phyloP scores from a whole-genome alignment of 2,329 filamentous ascomycete species.

The Colletotrichum camelliae region DNA sequence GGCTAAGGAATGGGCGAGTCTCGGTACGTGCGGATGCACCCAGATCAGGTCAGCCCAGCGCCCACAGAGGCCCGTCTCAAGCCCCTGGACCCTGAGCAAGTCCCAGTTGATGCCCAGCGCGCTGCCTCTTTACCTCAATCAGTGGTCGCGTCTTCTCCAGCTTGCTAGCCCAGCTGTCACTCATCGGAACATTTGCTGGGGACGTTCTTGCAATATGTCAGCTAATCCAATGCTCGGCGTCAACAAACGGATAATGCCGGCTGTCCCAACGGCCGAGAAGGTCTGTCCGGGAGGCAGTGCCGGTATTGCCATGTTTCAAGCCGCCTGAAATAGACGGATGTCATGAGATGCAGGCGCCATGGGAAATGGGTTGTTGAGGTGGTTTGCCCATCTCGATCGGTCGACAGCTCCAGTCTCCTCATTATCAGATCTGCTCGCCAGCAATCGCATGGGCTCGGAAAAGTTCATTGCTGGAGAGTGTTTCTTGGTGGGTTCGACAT shows the following conservation, averaged over 20 bases:
- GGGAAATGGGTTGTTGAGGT: neutral
- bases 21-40: constrained; percentile 3
- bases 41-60: neutral
- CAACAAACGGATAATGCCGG: neutral
- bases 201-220: neutral
- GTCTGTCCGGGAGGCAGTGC: neutral
- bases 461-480: neutral
- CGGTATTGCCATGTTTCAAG: constrained; percentile 15
- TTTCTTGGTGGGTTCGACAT: neutral
- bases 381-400: neutral
- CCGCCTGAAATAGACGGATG: neutral
- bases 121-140: neutral
- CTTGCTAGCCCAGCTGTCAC: neutral
- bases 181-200: neutral
- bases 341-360: neutral
- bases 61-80: neutral
- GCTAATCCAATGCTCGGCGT: neutral
- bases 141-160: neutral
- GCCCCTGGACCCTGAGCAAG: constrained; percentile 2
- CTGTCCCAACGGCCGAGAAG: constrained; percentile 4
- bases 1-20: neutral
- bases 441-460: neutral
- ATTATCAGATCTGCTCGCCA: neutral
- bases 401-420: neutral
- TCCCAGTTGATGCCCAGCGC: neutral